A percentile compares a stretch with the other conserved stretches of the same genome.
Evolutionary conservation across 805 yeast genomes (phyloP).

Genomic region (Cyberlindnera subsufficiens): DNA sequence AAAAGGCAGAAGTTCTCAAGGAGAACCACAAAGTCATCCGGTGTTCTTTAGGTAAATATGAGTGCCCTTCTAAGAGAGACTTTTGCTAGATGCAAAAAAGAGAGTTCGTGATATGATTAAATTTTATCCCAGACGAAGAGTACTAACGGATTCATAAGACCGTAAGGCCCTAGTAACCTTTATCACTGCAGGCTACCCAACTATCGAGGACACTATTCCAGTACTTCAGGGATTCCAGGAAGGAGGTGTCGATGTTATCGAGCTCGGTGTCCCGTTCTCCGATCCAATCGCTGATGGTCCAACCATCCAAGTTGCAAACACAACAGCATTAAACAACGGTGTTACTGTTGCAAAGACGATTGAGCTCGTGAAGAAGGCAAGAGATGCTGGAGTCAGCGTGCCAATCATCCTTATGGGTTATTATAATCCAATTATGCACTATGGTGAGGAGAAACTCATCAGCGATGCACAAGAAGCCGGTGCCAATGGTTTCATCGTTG

Average conservation of each 20-base stretch:
- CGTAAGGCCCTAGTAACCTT: slow-evolving; percentile 90
- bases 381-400: slow-evolving; percentile 76
- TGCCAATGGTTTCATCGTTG: slow-evolving; percentile 91
- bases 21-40: not conserved
- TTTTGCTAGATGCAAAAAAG: slow-evolving; percentile 52
- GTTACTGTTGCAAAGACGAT: slow-evolving; percentile 65
- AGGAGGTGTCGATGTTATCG: slow-evolving; percentile 94
- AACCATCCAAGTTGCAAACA: slow-evolving; percentile 86
- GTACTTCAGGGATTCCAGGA: slow-evolving; percentile 82
- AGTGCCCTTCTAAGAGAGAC: slow-evolving; percentile 47
- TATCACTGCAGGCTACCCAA: slow-evolving; percentile 92
- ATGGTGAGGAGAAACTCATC: slow-evolving; percentile 83
- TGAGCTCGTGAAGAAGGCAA: slow-evolving; percentile 67
- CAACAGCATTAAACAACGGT: slow-evolving; percentile 77
- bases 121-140: no score
- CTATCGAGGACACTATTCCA: slow-evolving; percentile 82
- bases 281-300: slow-evolving; percentile 99
- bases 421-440: slow-evolving; percentile 87
- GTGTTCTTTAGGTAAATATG: slow-evolving; percentile 3
- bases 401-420: slow-evolving; percentile 97
- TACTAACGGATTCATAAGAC: slow-evolving; percentile 23
- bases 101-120: slow-evolving; percentile 22
- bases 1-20: not conserved
- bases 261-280: slow-evolving; percentile 92
- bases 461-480: slow-evolving; percentile 81